phyloP scores from a whole-genome alignment of 2,329 filamentous ascomycete species.

The Aspergillus puulaauensis region DNA sequence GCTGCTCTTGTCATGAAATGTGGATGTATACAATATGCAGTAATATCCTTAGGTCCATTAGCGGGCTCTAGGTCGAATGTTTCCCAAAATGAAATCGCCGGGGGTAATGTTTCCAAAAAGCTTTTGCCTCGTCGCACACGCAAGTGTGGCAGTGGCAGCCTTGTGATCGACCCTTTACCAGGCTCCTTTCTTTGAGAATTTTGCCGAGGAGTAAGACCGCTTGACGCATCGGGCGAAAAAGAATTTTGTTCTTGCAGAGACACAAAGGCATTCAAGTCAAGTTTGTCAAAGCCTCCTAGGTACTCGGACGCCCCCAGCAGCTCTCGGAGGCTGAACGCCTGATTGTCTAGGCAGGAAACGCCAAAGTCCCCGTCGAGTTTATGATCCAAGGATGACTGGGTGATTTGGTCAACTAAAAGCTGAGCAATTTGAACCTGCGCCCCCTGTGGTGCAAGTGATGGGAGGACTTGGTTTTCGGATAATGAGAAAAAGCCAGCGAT shows the following conservation, averaged over 20 bases:
- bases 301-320: constrained; percentile 29
- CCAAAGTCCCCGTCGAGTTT: constrained; percentile 26
- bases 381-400: constrained; percentile 45
- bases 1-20: constrained; percentile 47
- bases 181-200: constrained; percentile 27
- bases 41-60: constrained; percentile 57
- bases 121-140: constrained; percentile 54
- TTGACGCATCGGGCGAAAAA: constrained; percentile 14
- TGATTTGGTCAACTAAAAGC: constrained; percentile 43
- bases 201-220: constrained; percentile 16
- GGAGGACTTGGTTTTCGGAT: constrained; percentile 29
- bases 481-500: constrained; percentile 41
- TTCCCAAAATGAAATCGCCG: constrained; percentile 62
- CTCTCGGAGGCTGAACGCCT: constrained; percentile 23
- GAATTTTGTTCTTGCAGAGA: constrained; percentile 30
- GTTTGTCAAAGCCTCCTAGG: constrained; percentile 29
- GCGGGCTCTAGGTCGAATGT: constrained; percentile 58
- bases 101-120: constrained; percentile 55
- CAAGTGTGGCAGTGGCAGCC: constrained; percentile 53
- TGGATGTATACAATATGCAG: constrained; percentile 58
- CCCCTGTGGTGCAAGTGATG: constrained; percentile 35
- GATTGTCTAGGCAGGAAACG: constrained; percentile 29
- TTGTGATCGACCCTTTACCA: constrained; percentile 37
- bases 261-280: constrained; percentile 39
- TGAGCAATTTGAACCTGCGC: constrained; percentile 41